These are phyloP conservation scores for Neofusicoccum sp. DNA, from an alignment of 2,329 filamentous ascomycete genomes.

Conservation along the genomic window DNA sequence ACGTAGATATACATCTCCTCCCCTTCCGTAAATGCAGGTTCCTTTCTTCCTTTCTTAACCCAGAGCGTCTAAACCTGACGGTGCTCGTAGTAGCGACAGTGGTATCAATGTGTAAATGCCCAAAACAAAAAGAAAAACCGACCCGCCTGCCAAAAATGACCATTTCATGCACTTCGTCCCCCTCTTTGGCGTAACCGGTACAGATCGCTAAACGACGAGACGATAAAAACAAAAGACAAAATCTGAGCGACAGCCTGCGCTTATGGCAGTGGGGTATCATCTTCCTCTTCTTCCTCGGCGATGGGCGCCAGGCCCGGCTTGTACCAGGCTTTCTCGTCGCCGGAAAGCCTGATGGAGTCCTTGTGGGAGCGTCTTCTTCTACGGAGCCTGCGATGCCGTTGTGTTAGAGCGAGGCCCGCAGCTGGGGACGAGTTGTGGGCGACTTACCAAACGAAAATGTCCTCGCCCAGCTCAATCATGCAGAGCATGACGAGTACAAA, in stretches of 20 bases:
- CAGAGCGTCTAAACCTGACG: background rate
- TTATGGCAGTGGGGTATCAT: constrained; percentile 22
- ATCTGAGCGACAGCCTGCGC: constrained; percentile 19
- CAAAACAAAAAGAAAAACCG: background rate
- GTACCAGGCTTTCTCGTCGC: constrained; percentile 13
- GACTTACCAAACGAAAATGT: constrained; percentile 9
- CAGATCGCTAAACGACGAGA: constrained; percentile 12
- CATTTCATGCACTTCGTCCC: constrained; percentile 10
- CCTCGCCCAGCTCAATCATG: constrained; percentile 17
- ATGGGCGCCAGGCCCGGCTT: constrained; percentile 18
- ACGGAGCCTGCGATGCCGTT: background rate
- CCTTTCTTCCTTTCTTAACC: constrained; percentile 7
- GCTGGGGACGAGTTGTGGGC: background rate
- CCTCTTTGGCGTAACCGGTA: constrained; percentile 7
- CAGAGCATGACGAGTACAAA: constrained; percentile 19
- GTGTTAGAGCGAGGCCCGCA: too few species aligned
- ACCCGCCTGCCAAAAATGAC: constrained; percentile 2
- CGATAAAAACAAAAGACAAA: background rate
- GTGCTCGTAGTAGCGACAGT: constrained; percentile 15
- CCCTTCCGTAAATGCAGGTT: background rate
- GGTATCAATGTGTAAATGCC: constrained; percentile 16
- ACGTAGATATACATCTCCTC: background rate
- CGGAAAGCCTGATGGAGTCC: background rate
- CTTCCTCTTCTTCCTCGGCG: constrained; percentile 16
- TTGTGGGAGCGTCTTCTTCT: constrained; percentile 3